Evolutionary conservation across 75 land plant species (phyloP).

Genomic region (Cunninghamia lanceolata): DNA sequence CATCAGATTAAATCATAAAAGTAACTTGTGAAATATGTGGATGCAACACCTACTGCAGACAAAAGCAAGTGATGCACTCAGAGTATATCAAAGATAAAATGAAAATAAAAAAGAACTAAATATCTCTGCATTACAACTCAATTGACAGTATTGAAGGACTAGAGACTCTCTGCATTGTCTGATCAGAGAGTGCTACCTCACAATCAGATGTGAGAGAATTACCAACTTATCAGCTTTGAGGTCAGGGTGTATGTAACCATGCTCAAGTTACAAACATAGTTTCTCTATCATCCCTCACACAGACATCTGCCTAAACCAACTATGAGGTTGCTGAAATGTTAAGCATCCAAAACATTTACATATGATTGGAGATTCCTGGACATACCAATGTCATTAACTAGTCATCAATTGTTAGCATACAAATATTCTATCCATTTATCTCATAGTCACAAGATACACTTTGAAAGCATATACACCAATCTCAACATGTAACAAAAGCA

Average conservation of each 20-base stretch:
- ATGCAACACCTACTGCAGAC: not conserved
- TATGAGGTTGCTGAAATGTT: not conserved
- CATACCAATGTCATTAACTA: not conserved
- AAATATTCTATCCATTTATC: constrained; percentile 5
- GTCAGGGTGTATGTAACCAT: not conserved
- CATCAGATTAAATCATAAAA: not conserved
- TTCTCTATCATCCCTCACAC: not conserved
- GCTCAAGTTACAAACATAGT: not conserved
- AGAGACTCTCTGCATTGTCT: not conserved
- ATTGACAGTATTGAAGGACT: not conserved
- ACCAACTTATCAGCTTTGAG: not conserved
- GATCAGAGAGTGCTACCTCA: not conserved
- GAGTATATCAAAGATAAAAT: not conserved
- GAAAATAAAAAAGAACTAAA: not conserved
- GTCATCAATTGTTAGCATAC: not conserved
- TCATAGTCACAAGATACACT: not conserved
- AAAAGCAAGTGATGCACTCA: not conserved
- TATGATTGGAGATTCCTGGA: not conserved
- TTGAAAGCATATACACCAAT: not conserved
- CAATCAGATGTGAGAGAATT: not conserved
- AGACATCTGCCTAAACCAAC: not conserved
- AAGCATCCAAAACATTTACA: not conserved
- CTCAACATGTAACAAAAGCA: not conserved
- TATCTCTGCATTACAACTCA: not conserved
- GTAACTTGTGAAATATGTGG: not conserved